A percentile compares a stretch with the other conserved stretches of the same genome.
Evolutionary conservation across 2,329 filamentous ascomycete species (phyloP).

Genomic region (Aschersonia sp.): DNA sequence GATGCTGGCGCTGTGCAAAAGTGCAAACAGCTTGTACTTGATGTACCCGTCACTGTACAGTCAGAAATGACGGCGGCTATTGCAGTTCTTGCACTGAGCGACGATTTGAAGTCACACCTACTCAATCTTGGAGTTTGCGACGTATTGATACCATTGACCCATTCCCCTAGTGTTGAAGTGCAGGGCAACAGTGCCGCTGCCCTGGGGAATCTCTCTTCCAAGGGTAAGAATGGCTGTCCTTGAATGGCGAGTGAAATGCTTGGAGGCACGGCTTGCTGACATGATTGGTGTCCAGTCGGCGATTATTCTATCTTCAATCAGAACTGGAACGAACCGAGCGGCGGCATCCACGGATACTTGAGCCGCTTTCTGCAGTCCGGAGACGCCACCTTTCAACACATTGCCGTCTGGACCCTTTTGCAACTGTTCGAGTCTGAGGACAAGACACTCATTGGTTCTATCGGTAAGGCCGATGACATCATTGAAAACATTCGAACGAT

Average conservation of each 20-base stretch:
- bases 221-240: constrained; percentile 45
- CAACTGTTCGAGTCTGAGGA: constrained; percentile 95
- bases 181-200: constrained; percentile 97
- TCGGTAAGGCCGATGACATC: constrained; percentile 81
- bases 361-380: constrained; percentile 86
- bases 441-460: constrained; percentile 71
- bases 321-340: constrained; percentile 84
- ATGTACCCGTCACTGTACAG: constrained; percentile 87
- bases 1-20: constrained; percentile 96
- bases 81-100: constrained; percentile 85
- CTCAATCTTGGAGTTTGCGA: constrained; percentile 90
- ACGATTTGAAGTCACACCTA: constrained; percentile 86
- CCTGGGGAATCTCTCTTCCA: constrained; percentile 88
- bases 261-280: not conserved
- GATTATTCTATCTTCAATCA: constrained; percentile 94
- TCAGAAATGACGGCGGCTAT: constrained; percentile 99
- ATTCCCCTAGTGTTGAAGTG: constrained; percentile 91
- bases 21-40: constrained; percentile 90
- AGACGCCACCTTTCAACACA: constrained; percentile 96
- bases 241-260: not conserved
- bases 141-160: constrained; percentile 86
- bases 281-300: constrained; percentile 47
- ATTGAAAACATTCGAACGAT: constrained; percentile 87
- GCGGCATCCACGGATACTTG: constrained; percentile 91
- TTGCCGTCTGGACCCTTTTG: constrained; percentile 94